Conservation (phyloP, 768 basidiomycete species). For the Suillus fuscotomentosus region DNA sequence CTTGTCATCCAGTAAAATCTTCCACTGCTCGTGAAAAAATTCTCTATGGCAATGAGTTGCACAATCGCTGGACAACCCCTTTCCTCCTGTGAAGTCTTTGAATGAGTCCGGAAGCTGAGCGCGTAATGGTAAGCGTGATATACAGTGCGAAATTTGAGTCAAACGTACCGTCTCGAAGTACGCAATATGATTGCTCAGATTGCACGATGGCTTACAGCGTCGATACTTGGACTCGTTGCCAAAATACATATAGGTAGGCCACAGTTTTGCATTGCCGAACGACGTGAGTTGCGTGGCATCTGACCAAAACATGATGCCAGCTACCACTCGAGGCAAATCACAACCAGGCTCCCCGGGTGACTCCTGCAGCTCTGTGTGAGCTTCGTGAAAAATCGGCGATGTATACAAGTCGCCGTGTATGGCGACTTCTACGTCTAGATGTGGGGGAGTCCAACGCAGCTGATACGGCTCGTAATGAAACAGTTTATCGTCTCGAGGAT, state of each 20-base stretch:
- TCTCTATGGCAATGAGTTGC: slow-evolving; percentile 16
- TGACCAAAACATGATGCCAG: slow-evolving; percentile 29
- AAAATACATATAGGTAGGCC: slow-evolving; percentile 25
- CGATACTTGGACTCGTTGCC: slow-evolving; percentile 26
- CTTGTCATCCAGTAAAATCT: slow-evolving; percentile 12
- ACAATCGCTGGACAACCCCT: neutral
- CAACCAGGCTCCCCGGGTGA: slow-evolving; percentile 12
- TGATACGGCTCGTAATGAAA: slow-evolving; percentile 19
- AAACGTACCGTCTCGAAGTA: slow-evolving; percentile 7
- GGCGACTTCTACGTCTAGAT: neutral
- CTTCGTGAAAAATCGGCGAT: slow-evolving; percentile 11
- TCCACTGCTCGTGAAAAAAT: slow-evolving; percentile 16
- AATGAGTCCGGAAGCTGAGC: slow-evolving; percentile 11
- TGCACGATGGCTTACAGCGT: slow-evolving; percentile 12
- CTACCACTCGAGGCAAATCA: slow-evolving; percentile 8
- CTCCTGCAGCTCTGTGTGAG: slow-evolving; percentile 15
- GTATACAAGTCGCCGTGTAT: slow-evolving; percentile 16
- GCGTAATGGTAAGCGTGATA: too few relatives aligned
- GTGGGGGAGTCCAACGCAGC: slow-evolving; percentile 12
- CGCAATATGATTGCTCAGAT: slow-evolving; percentile 11
- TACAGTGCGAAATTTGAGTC: too few relatives aligned
- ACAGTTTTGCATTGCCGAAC: slow-evolving; percentile 28
- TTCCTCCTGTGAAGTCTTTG: slow-evolving; percentile 4
- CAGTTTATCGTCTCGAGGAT: neutral
- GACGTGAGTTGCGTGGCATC: slow-evolving; percentile 30